Evolutionary conservation across 306 rosid species (phyloP), one percentile per base, ranked within the genome.

Genomic region (Ormosia semicastrata): DNA sequence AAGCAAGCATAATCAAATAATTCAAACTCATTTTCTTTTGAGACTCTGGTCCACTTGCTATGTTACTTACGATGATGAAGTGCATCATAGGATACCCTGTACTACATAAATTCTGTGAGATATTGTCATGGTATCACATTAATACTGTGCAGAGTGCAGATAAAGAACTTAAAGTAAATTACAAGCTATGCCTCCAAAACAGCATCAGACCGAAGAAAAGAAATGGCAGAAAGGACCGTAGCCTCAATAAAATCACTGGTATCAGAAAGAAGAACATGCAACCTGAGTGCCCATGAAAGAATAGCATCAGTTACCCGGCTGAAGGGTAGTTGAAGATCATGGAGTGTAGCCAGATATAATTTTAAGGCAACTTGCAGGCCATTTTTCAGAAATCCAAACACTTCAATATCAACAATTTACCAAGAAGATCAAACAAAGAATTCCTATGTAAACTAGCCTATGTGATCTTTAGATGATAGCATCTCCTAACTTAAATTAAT

Each of bases 161-260:
- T 41, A 71, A 57, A 66, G 8, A 81, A 66, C 62, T 66, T 9
- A 3, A 14, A 14, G 43, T 7, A 80, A 24, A 73, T 62, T 59
- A 56, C 50, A 9, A 41, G 57, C 53, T 37, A 50, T 3, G 65
- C 81, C 76, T 80, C 62, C 52, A 81, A 52, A 66, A n/a, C 58
- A 70, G 10, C 50, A 74, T 47, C 46, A 81, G 34, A 58, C 70
- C 69, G 72, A 58, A 29, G 71, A 18, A 66, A 24, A 59, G 24
- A 46, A 74, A 69, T 7, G 33, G 24, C 30, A 66, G 10, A 41
- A 29, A 67, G 5, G 68, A 57, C 33, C 37, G n/a, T 30, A 80
- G 17, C 37, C 60, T 69, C 36, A 56, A 54, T 24, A 60, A 63
- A 75, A 10, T 62, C 66, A 32, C 69, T 18, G 7, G 40, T 18